Conservation (phyloP, 2,329 filamentous ascomycete genomes). For the Calonectria multiphialidica region DNA sequence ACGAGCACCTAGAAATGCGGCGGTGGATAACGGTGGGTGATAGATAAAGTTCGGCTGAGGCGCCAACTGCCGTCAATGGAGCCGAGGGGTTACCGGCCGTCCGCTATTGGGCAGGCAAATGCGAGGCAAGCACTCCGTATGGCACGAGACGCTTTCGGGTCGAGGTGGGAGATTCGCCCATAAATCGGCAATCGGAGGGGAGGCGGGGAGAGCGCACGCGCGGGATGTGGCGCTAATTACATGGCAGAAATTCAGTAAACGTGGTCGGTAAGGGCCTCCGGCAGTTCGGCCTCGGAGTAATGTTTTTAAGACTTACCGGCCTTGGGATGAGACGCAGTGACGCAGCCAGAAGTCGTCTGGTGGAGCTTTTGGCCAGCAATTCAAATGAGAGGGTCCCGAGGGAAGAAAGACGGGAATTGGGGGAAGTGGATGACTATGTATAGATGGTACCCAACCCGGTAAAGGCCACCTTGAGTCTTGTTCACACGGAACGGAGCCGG, state of each 20-base stretch:
- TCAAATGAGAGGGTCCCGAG: neutral
- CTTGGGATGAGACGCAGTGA: constrained; percentile 2
- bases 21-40: constrained; percentile 13
- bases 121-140: neutral
- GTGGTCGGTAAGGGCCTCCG: constrained; percentile 20
- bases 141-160: constrained; percentile 21
- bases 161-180: constrained; percentile 22
- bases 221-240: constrained; percentile 40
- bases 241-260: constrained; percentile 15
- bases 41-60: constrained; percentile 20
- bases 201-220: constrained; percentile 35
- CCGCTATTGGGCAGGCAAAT: neutral
- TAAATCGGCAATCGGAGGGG: constrained; percentile 42
- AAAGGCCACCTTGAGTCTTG: constrained; percentile 5
- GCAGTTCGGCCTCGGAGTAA: constrained; percentile 26
- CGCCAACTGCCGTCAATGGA: constrained; percentile 25
- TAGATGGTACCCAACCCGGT: constrained; percentile 1
- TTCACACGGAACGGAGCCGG: constrained; percentile 20
- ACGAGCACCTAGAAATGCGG: constrained; percentile 23
- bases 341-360: neutral
- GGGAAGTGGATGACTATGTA: neutral
- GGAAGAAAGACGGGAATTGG: neutral
- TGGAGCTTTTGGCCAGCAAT: neutral
- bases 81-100: constrained; percentile 14
- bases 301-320: constrained; percentile 24